phyloP scores from a whole-genome alignment of 352 stramenopile genomes.

The Peronospora farinosa region DNA sequence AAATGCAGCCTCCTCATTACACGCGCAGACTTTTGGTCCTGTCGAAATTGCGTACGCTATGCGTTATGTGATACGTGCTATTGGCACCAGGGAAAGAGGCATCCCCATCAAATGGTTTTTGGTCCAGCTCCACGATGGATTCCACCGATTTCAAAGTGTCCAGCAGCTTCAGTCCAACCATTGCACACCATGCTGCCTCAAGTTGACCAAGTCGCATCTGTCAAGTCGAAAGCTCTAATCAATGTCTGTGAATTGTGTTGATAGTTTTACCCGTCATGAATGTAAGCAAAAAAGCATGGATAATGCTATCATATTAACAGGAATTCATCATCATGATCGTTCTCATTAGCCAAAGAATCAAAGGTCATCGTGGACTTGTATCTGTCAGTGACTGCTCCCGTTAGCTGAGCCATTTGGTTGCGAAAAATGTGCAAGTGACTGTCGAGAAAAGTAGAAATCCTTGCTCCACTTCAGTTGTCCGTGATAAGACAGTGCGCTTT shows the following conservation, averaged over 20 bases:
- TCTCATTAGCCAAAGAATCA: too few relatives aligned
- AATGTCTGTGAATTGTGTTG: conserved; percentile 24
- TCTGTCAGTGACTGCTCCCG: too few relatives aligned
- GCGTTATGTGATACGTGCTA: conserved; percentile 71
- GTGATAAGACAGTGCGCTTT: too few relatives aligned
- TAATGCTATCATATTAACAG: too few relatives aligned
- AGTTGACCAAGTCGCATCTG: conserved; percentile 1
- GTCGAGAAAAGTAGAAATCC: too few relatives aligned
- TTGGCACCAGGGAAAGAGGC: conserved; percentile 33
- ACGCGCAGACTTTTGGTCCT: conserved; percentile 64
- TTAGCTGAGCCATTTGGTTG: background rate
- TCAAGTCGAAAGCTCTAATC: background rate
- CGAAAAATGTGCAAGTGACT: background rate
- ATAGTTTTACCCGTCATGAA: conserved; percentile 2
- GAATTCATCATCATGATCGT: too few relatives aligned
- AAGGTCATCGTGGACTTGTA: too few relatives aligned
- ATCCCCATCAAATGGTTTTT: conserved; percentile 48
- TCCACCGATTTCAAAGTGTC: conserved; percentile 4
- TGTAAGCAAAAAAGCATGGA: too few relatives aligned
- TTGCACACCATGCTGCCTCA: background rate
- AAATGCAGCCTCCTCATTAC: conserved; percentile 77
- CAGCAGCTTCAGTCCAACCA: conserved; percentile 4
- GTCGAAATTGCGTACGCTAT: conserved; percentile 43
- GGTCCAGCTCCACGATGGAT: conserved; percentile 20
- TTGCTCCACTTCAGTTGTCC: too few relatives aligned